These are phyloP conservation scores for Aristolochia contorta DNA, from an alignment of 164 flowering plant species.

Conservation along the genomic window DNA sequence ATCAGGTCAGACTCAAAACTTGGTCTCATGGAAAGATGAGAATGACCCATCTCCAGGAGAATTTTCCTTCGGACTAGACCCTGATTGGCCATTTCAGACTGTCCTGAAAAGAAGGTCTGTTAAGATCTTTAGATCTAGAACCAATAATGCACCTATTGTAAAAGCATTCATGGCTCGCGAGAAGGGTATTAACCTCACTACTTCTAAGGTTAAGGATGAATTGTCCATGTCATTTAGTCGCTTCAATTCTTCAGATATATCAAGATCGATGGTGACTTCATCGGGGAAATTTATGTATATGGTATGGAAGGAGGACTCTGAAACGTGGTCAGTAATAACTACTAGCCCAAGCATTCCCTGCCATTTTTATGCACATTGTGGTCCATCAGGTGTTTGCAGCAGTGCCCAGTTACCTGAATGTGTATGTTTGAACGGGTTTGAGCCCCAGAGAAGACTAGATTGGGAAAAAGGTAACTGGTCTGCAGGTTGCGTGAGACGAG, in stretches of 20 bases:
- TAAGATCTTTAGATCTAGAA: neutral
- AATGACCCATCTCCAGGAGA: slow-evolving; percentile 10
- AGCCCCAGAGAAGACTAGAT: neutral
- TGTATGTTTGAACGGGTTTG: slow-evolving; percentile 6
- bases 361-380: slow-evolving; percentile 1
- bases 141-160: neutral
- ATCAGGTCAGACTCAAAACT: neutral
- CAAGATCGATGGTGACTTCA: neutral
- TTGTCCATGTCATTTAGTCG: neutral
- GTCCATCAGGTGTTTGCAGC: slow-evolving; percentile 5
- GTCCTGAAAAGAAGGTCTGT: neutral
- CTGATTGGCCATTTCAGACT: neutral
- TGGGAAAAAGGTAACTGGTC: slow-evolving; percentile 8
- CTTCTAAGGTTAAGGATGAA: neutral
- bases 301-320: slow-evolving; percentile 1
- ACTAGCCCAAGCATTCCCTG: neutral
- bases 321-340: neutral
- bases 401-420: neutral
- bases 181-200: slow-evolving; percentile 7
- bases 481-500: slow-evolving; percentile 8
- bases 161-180: neutral
- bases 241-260: neutral
- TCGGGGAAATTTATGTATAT: neutral
- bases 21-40: slow-evolving; percentile 6
- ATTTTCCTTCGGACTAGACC: neutral